A percentile compares a stretch with the other conserved stretches of the same genome.
Evolutionary conservation across 768 basidiomycete species (phyloP).

Genomic region (Hortiboletus campestris): DNA sequence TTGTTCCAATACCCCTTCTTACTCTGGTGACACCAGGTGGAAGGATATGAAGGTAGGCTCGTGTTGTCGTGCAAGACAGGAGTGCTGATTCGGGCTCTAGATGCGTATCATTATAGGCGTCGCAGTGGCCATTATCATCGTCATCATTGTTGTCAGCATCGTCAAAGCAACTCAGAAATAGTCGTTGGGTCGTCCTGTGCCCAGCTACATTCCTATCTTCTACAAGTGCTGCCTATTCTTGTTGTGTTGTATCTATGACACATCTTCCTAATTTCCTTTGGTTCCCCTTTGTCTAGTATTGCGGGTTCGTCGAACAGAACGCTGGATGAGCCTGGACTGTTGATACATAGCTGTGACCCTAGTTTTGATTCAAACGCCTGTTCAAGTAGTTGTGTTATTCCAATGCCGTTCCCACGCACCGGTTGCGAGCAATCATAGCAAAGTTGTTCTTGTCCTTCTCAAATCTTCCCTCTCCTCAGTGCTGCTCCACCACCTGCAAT

Average conservation of each 20-base stretch:
- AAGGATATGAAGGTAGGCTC: slow-evolving; percentile 89
- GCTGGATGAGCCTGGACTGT: slow-evolving; percentile 21
- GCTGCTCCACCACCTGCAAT: not conserved
- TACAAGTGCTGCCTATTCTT: slow-evolving; percentile 22
- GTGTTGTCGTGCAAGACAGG: not conserved
- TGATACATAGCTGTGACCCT: slow-evolving; percentile 20
- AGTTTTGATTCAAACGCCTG: slow-evolving; percentile 3
- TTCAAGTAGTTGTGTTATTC: slow-evolving; percentile 27
- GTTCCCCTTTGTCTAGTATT: slow-evolving; percentile 21
- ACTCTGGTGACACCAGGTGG: slow-evolving; percentile 58
- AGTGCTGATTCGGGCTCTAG: slow-evolving; percentile 37
- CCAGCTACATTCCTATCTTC: slow-evolving; percentile 1
- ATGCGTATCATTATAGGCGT: slow-evolving; percentile 97
- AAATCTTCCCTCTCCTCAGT: slow-evolving; percentile 1
- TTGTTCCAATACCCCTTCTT: slow-evolving; percentile 2
- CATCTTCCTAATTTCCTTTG: slow-evolving; percentile 29
- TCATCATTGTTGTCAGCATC: slow-evolving; percentile 95
- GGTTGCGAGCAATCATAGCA: slow-evolving; percentile 1
- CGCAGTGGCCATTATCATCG: slow-evolving; percentile 84
- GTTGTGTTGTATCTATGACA: slow-evolving; percentile 47
- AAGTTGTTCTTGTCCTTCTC: slow-evolving; percentile 15
- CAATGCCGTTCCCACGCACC: slow-evolving; percentile 19
- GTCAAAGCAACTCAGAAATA: slow-evolving; percentile 76
- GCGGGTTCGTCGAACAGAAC: slow-evolving; percentile 12
- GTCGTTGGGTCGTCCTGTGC: not conserved